A percentile compares a stretch with the other conserved stretches of the same genome.
Conservation (phyloP, 257 asterid species). For the Misopates orontium region DNA sequence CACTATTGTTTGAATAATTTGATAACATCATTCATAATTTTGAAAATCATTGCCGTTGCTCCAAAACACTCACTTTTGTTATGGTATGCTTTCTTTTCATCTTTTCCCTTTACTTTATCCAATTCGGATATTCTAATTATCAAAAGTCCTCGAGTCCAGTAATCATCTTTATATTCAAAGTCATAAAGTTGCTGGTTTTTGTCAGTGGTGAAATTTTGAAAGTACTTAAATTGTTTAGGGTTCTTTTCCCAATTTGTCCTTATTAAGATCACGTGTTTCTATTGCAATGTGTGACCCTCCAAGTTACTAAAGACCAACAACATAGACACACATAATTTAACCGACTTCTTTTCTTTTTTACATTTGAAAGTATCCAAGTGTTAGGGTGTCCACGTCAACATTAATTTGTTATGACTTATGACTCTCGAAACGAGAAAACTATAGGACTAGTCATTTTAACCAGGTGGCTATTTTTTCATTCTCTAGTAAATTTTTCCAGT, state of each 20-base stretch:
- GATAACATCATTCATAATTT: neutral
- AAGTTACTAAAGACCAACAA: neutral
- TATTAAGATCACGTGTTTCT: conserved; percentile 31
- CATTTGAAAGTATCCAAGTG: too few species aligned
- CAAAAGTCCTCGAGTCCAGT: conserved; percentile 37
- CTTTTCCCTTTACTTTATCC: conserved; percentile 5
- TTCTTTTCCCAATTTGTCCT: conserved; percentile 37
- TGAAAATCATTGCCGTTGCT: conserved; percentile 35
- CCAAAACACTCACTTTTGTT: conserved; percentile 32
- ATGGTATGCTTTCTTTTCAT: conserved; percentile 7
- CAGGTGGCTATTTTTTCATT: too few species aligned
- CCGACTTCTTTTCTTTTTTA: too few species aligned
- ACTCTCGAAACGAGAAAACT: too few species aligned
- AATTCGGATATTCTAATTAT: neutral
- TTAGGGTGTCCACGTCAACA: too few species aligned
- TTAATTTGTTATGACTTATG: too few species aligned
- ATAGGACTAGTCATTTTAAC: too few species aligned
- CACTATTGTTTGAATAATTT: neutral
- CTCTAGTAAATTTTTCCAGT: too few species aligned
- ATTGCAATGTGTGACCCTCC: conserved; percentile 6
- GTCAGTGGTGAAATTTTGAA: conserved; percentile 18
- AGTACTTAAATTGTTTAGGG: conserved; percentile 9
- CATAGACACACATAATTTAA: too few species aligned
- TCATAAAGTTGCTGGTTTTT: conserved; percentile 20
- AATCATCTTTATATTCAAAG: conserved; percentile 27